Percentiles rank a stretch among this genome's conserved stretches.
Evolutionary conservation across 2,329 filamentous ascomycete species (phyloP).

Genomic region (Pestalotiopsis sp.): DNA sequence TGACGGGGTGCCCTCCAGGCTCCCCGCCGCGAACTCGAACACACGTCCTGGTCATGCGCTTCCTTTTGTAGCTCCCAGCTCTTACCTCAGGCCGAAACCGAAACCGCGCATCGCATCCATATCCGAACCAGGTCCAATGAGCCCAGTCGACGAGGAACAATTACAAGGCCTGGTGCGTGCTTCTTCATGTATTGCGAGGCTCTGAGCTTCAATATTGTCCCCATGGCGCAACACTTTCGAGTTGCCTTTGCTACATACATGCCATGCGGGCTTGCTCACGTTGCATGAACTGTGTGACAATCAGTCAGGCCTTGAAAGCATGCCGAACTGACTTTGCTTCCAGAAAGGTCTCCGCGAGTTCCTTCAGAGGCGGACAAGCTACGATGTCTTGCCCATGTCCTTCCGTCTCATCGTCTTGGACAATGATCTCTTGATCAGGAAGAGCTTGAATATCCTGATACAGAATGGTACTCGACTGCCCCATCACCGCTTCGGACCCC

Average conservation of each 20-base stretch:
- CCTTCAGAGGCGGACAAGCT: conserved; percentile 93
- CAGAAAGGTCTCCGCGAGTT: conserved; percentile 93
- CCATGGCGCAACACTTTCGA: background rate
- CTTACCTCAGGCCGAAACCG: conserved; percentile 52
- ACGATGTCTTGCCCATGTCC: conserved; percentile 94
- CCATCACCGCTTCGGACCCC: background rate
- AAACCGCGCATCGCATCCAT: conserved; percentile 44
- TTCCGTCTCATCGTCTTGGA: conserved; percentile 96
- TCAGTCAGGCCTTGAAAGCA: background rate
- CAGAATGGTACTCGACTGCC: conserved; percentile 78
- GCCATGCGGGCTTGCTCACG: background rate
- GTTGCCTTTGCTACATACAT: background rate
- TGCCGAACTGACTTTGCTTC: conserved; percentile 1
- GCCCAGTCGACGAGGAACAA: conserved; percentile 74
- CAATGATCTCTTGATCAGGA: conserved; percentile 92
- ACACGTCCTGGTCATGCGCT: conserved; percentile 48
- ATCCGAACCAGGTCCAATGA: conserved; percentile 50
- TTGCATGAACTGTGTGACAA: conserved; percentile 6
- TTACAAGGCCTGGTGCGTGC: conserved; percentile 74
- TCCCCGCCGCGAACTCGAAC: conserved; percentile 11
- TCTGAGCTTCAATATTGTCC: background rate
- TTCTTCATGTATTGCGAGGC: conserved; percentile 16
- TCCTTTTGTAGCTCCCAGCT: conserved; percentile 62
- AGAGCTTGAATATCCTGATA: conserved; percentile 91
- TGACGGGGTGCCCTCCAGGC: conserved; percentile 3